Evolutionary conservation across 495 filamentous ascomycete species (phyloP).

Genomic region (Aspergillus ostianus): DNA sequence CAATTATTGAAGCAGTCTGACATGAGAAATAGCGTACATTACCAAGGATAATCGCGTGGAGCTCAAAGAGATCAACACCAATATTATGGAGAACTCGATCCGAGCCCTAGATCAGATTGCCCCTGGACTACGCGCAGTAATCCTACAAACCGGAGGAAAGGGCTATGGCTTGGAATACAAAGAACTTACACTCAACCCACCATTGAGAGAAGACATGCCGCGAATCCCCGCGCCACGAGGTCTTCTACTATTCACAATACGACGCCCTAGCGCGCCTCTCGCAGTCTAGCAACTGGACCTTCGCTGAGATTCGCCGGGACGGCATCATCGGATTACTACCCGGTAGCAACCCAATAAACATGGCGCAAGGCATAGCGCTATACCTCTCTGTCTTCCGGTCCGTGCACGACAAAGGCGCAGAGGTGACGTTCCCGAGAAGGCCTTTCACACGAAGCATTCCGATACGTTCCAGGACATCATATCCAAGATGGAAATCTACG

Average conservation of each 20-base stretch:
- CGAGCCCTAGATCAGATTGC: too few relatives aligned
- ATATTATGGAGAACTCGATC: too few relatives aligned
- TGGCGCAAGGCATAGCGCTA: constrained; percentile 31
- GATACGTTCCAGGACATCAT: too few relatives aligned
- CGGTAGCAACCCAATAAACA: constrained; percentile 22
- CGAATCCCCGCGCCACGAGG: constrained; percentile 15
- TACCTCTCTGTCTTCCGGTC: constrained; percentile 26
- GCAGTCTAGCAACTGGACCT: constrained; percentile 28
- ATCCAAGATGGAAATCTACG: too few relatives aligned
- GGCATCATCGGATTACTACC: constrained; percentile 29
- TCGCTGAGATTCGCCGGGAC: constrained; percentile 30
- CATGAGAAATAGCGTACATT: too few relatives aligned
- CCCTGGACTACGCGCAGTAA: too few relatives aligned
- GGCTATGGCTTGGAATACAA: neutral
- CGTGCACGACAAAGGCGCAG: constrained; percentile 21
- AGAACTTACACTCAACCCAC: constrained; percentile 21
- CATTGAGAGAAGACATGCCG: constrained; percentile 2
- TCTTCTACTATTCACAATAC: constrained; percentile 24
- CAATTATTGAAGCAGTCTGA: too few relatives aligned
- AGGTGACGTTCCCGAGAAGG: constrained; percentile 19
- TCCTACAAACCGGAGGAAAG: too few relatives aligned
- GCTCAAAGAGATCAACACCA: too few relatives aligned
- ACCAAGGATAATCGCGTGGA: too few relatives aligned
- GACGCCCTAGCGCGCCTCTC: constrained; percentile 22
- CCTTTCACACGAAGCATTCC: too few relatives aligned